phyloP scores from a whole-genome alignment of 2,329 filamentous ascomycete species.

The Epichloe bromicola region DNA sequence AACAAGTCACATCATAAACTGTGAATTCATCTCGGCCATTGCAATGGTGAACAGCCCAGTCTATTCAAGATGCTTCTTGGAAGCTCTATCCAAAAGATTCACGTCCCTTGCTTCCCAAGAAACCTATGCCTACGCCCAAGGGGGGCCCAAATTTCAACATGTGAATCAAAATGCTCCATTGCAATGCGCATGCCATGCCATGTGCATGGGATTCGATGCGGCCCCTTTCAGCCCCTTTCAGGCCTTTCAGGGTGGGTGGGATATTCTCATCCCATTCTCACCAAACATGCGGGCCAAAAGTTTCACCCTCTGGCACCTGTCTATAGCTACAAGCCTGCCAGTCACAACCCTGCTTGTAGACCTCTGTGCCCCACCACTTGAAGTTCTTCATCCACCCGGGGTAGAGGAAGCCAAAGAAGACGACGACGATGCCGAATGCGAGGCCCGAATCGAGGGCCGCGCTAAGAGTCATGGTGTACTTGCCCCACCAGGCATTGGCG shows the following conservation, averaged over 20 bases:
- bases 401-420: conserved; percentile 81
- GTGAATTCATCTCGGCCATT: not conserved
- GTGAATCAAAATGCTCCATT: not conserved
- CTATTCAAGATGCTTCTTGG: not conserved
- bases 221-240: not conserved
- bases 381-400: conserved; percentile 61
- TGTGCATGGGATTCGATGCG: too few relatives aligned
- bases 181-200: not conserved
- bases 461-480: conserved; percentile 82
- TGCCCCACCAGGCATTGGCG: conserved; percentile 69
- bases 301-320: conserved; percentile 46
- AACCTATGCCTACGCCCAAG: not conserved
- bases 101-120: not conserved
- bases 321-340: conserved; percentile 69
- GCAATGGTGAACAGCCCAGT: not conserved
- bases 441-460: conserved; percentile 73
- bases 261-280: conserved; percentile 13
- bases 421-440: conserved; percentile 68
- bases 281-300: conserved; percentile 54
- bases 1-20: not conserved
- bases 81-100: not conserved
- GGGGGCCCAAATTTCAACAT: too few relatives aligned
- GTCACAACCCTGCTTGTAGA: conserved; percentile 74
- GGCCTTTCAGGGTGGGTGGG: too few relatives aligned
- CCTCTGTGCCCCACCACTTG: conserved; percentile 79